Evolutionary conservation across 345 rosid species (phyloP), one percentile per base, ranked within the genome.

Genomic region (Salix suchowensis): DNA sequence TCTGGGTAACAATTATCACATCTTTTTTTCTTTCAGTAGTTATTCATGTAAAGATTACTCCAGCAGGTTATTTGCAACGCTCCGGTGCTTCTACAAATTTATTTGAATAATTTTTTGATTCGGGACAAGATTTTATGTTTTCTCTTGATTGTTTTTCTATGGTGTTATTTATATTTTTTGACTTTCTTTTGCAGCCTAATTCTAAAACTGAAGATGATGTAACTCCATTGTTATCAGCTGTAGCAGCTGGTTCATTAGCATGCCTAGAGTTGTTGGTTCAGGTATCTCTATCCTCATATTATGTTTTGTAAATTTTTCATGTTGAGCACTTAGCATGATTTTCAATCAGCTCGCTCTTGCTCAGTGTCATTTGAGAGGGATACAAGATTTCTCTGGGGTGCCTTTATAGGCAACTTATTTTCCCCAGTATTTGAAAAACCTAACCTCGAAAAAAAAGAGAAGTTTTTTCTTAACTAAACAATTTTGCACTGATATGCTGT

Each of bases 211-310:
- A 93, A 82, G 98, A 95, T 84, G 62, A 76, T 81, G 84, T 91
- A 77, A 93, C 98, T 13, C 97, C 97, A 8, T 64, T 95, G 65
- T 77, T 95, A 84, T 93, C 98, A 55, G 88, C 97, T 26, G 97
- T 95, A 0, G 98, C 98, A 39, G 98, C 98, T 5, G 89, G 90
- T 82, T 95, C 98, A 76, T 77, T 89, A 39, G 78, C 91, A 61
- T 90, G 97, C 86, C 75, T 88, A 75, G 97, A 93, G 74, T 84
- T 87, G 74, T 79, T 95, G 72, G 84, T 93, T 80, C 88, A 95
- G 98, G 98, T 74, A 55, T 81, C 76, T 79, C 66, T 28, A 24
- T 46, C 37, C 24, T 42, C 60, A 12, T 5, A 40, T 40, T 40
- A 40, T 40, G 44, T 40, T 40, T 40, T 40, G 44, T 40, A 40